Evolutionary conservation across 1,284 basidiomycete genomes (phyloP), one percentile per base, ranked within the genome.

Genomic region (Inonotus obliquus): DNA sequence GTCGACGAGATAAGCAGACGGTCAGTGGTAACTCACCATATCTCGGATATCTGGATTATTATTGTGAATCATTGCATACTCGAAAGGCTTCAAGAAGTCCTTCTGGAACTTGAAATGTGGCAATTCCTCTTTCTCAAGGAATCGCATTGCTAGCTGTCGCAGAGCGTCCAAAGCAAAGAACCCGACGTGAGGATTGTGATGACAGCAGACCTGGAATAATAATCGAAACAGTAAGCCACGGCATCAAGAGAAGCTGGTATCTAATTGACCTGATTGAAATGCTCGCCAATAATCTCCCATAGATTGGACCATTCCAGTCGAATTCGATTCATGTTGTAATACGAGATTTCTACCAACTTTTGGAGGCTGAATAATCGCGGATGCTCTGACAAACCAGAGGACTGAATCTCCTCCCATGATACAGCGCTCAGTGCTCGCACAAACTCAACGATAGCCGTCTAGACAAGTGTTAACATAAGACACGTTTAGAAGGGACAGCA

Each of bases 81-180:
- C 96, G 73, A 99, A 99, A 1, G 97, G 97, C 72, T 94, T 92
- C 60, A 99, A 76, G 76, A 99, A 99, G 73, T 99, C 97, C 75
- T 99, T 99, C 70, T 99, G 97, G 77, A 99, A 99, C 71, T 96
- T 95, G 84, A 99, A 99, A 76, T 98, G 95, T 0, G 94, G 86
- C 66, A 99, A 74, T 74, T 99, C 97, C 72, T 99, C 96, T 76
- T 99, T 99, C 75, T 99, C 97, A 70, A 99, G 81, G 76, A 99
- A 99, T 52, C 96, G 88, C 94, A 97, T 98, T 2, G 97, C 96
- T 44, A 99, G 79, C 75, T 99, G 97, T 27, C 97, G 89, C n/a
- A 99, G 81, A 4, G 97, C 94, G 74, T 99, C 97, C 64, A 99
- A 79, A 1, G 96, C 97, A 67, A 99, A 98, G 75, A 97, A 96